Conservation (phyloP, 2,329 filamentous ascomycete genomes). For the Apiospora kogelbergensis region DNA sequence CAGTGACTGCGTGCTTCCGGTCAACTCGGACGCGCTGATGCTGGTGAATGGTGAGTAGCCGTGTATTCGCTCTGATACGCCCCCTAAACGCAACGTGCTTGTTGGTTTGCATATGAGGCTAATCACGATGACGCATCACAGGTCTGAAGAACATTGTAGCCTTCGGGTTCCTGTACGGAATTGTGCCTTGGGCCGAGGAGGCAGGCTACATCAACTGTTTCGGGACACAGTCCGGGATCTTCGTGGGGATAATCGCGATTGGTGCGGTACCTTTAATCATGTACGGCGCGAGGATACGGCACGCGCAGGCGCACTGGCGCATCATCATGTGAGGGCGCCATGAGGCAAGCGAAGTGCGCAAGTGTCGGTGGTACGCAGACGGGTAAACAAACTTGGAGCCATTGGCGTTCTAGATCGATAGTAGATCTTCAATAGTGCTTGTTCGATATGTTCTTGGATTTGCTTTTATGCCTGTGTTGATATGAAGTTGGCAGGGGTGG, state of each 20-base stretch:
- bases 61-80: background rate
- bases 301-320: slow-evolving; percentile 28
- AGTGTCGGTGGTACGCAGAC: too few relatives aligned
- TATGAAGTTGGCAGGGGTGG: too few relatives aligned
- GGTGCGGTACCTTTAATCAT: slow-evolving; percentile 27
- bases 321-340: slow-evolving; percentile 22
- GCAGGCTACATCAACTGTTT: slow-evolving; percentile 30
- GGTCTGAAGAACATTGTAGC: slow-evolving; percentile 46
- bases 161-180: slow-evolving; percentile 46
- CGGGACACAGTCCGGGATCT: slow-evolving; percentile 29
- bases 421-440: too few relatives aligned
- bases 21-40: slow-evolving; percentile 32
- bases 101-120: background rate
- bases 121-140: slow-evolving; percentile 9
- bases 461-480: too few relatives aligned
- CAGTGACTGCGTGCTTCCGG: slow-evolving; percentile 31
- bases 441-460: too few relatives aligned
- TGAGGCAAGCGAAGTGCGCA: too few relatives aligned
- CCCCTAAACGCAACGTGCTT: background rate
- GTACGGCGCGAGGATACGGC: slow-evolving; percentile 27
- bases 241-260: slow-evolving; percentile 25
- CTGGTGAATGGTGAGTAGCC: slow-evolving; percentile 29
- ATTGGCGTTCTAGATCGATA: too few relatives aligned
- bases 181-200: slow-evolving; percentile 39
- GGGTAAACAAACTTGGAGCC: too few relatives aligned